A percentile compares a stretch with the other conserved stretches of the same genome.
phyloP scores from a whole-genome alignment of 2,329 filamentous ascomycete species.

The Sporothrix protearum region DNA sequence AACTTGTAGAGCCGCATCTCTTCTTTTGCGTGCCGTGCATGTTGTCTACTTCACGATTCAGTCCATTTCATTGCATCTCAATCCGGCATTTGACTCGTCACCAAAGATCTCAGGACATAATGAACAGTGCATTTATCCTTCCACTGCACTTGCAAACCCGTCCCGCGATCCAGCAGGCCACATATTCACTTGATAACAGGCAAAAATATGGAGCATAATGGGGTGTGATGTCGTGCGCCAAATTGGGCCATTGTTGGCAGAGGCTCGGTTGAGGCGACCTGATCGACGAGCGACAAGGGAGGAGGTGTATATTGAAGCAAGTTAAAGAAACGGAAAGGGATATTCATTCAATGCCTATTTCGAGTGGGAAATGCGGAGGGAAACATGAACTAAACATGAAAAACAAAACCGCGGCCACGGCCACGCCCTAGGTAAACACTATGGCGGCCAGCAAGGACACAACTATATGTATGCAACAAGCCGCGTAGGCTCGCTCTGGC shows the following conservation, averaged over 20 bases:
- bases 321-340: neutral
- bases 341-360: neutral
- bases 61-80: neutral
- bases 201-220: neutral
- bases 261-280: conserved; percentile 2
- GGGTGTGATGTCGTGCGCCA: conserved; percentile 9
- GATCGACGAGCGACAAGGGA: neutral
- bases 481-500: neutral
- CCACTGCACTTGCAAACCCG: neutral
- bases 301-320: neutral
- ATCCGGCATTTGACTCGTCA: neutral
- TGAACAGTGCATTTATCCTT: neutral
- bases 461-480: neutral
- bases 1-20: neutral
- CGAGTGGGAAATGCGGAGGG: neutral
- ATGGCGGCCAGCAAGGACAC: neutral
- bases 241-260: neutral
- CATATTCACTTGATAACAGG: neutral
- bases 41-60: neutral
- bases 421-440: neutral
- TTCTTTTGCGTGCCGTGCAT: neutral
- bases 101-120: neutral
- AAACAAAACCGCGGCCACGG: neutral
- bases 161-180: neutral
- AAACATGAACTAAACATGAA: neutral